Evolutionary conservation across 352 stramenopile species (phyloP).

Genomic region (Phytophthora sp.): DNA sequence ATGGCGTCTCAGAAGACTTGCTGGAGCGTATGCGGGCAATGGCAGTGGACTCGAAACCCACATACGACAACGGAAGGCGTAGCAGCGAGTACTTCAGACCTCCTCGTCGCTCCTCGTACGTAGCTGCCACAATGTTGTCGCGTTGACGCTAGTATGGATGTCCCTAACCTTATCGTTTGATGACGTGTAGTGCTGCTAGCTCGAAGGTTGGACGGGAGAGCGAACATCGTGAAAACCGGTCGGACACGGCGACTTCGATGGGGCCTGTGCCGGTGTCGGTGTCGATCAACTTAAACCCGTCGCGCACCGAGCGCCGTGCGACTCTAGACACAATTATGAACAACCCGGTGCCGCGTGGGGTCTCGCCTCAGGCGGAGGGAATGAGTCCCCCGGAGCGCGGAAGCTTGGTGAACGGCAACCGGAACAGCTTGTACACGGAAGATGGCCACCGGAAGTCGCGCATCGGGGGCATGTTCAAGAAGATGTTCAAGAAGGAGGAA

Average conservation of each 20-base stretch:
- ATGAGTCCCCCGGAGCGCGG: constrained; percentile 38
- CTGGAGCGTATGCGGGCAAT: constrained; percentile 67
- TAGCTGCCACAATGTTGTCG: background rate
- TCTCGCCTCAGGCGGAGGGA: constrained; percentile 28
- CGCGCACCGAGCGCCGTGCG: constrained; percentile 41
- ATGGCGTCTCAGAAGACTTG: constrained; percentile 46
- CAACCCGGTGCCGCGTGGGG: constrained; percentile 39
- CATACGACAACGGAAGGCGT: constrained; percentile 58
- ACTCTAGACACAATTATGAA: constrained; percentile 63
- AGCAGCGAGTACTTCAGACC: constrained; percentile 28
- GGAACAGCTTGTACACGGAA: constrained; percentile 67
- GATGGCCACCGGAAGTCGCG: constrained; percentile 75
- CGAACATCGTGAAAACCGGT: constrained; percentile 50
- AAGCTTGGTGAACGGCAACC: constrained; percentile 39
- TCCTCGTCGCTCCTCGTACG: constrained; percentile 37
- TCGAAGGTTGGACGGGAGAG: constrained; percentile 22
- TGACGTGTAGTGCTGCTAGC: constrained; percentile 14
- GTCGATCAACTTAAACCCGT: constrained; percentile 30
- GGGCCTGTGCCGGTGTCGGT: constrained; percentile 71
- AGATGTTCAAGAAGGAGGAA: constrained; percentile 91
- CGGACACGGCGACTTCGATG: constrained; percentile 66
- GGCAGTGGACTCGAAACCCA: constrained; percentile 72
- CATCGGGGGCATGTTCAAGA: constrained; percentile 89
- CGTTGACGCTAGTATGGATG: background rate
- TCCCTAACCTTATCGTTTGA: constrained; percentile 17